These are phyloP conservation scores for Cymodocea nodosa DNA, from an alignment of 116 monocot species.

Conservation along the genomic window DNA sequence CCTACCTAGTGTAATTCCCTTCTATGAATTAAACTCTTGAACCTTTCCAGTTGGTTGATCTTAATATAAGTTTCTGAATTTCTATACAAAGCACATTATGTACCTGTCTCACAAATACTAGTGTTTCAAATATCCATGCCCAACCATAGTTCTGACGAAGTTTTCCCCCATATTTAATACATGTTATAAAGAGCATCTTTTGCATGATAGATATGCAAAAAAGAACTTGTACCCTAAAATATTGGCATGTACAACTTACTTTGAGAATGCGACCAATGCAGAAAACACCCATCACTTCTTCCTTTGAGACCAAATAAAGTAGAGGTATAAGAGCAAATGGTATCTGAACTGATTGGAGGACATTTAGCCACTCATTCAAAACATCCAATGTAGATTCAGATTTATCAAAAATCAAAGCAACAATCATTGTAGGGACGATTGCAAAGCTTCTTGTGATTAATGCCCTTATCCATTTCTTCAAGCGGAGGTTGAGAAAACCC, in stretches of 20 bases:
- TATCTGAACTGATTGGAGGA: constrained; percentile 85
- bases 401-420: constrained; percentile 71
- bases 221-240: neutral
- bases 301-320: constrained; percentile 85
- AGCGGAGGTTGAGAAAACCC: constrained; percentile 65
- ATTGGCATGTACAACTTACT: constrained; percentile 25
- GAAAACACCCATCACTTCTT: constrained; percentile 74
- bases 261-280: constrained; percentile 42
- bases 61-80: too few relatives aligned
- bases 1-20: too few relatives aligned
- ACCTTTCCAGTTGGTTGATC: too few relatives aligned
- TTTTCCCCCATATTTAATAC: too few relatives aligned
- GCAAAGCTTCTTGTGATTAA: constrained; percentile 87
- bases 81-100: too few relatives aligned
- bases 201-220: neutral
- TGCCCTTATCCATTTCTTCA: constrained; percentile 85
- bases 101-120: too few relatives aligned
- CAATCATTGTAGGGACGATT: constrained; percentile 78
- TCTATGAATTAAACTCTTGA: too few relatives aligned
- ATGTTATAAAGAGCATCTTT: too few relatives aligned
- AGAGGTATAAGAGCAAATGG: constrained; percentile 95
- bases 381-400: constrained; percentile 72
- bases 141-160: too few relatives aligned
- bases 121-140: too few relatives aligned
- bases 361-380: constrained; percentile 89